Evolutionary conservation across 1,284 basidiomycete genomes (phyloP), one percentile per base, ranked within the genome.

Genomic region (Paramarasmius palmivorus): DNA sequence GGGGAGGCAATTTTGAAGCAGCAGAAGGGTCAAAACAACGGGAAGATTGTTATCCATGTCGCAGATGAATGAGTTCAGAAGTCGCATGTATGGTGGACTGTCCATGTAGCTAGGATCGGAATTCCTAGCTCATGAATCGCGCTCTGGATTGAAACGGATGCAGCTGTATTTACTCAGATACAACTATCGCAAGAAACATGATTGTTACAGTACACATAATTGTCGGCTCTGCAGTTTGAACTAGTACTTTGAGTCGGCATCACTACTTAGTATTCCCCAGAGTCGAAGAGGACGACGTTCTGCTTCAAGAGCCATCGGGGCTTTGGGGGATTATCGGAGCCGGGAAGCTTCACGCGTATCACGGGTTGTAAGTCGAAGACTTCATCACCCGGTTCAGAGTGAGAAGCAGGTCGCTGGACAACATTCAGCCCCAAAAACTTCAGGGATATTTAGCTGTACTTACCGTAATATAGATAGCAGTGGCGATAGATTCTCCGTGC

Each of bases 1-100:
- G 72, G 73, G 0, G 61, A 73, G 41, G 75, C 67, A 2, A 57
- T 82, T 47, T 55, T 70, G 34, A 74, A 73, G 34, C 69, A 79
- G n/a, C 74, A 72, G 57, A 67, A 61, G 8, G 80, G 79, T 0
- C 67, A 66, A 56, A 82, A 81, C 60, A 63, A 63, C 9, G 80
- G 76, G 12, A 81, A 82, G 67, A 72, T 67, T 34, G 70, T 75
- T 9, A 59, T 74, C 19, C 48, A 65, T 40, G 73, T 78, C 8
- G 65, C 65, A 4, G 61, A 71, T 14, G 51, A 50, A 15, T 45
- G 29, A 26, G n/a, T n/a, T n/a, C n/a, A n/a, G n/a, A n/a, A n/a
- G n/a, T n/a, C n/a, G n/a, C n/a, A n/a, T n/a, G n/a, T n/a, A n/a
- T n/a, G n/a, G n/a, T n/a, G n/a, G n/a, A n/a, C n/a, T n/a, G n/a